Conservation (phyloP, 2,329 filamentous ascomycete genomes). For the Fusarium chaquense region DNA sequence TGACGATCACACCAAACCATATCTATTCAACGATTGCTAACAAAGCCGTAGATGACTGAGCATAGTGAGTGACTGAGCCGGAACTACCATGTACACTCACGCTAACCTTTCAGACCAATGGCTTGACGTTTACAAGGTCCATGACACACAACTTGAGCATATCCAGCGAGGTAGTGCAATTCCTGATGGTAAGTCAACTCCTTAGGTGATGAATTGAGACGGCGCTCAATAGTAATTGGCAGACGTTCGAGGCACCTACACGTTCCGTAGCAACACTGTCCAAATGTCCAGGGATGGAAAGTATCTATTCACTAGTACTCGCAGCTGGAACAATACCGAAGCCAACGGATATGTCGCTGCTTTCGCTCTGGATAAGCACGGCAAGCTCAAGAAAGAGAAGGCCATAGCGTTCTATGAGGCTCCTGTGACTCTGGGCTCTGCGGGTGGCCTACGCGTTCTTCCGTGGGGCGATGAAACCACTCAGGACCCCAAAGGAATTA, state of each 20-base stretch:
- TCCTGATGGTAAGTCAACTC: neutral
- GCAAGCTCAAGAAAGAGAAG: neutral
- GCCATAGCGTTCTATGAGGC: constrained; percentile 8
- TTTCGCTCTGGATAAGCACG: neutral
- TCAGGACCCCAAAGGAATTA: neutral
- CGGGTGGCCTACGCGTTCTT: constrained; percentile 2
- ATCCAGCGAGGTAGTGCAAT: constrained; percentile 6
- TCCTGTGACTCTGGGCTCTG: constrained; percentile 8
- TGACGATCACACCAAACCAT: rapidly evolving
- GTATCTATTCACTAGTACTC: constrained; percentile 4
- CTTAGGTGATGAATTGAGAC: rapidly evolving
- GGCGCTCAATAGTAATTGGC: neutral
- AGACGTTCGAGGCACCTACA: neutral
- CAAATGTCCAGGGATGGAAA: constrained; percentile 12
- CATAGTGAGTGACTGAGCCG: neutral
- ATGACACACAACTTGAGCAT: neutral
- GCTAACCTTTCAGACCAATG: constrained; percentile 2
- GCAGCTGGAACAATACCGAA: constrained; percentile 13
- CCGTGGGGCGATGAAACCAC: constrained; percentile 7
- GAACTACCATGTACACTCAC: no score
- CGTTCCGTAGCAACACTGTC: constrained; percentile 13
- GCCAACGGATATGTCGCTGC: constrained; percentile 8
- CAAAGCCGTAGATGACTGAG: neutral
- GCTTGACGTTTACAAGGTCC: constrained; percentile 3
- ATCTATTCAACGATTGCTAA: neutral